Conservation (phyloP, 164 flowering plant genomes). For the Saururus chinensis region DNA sequence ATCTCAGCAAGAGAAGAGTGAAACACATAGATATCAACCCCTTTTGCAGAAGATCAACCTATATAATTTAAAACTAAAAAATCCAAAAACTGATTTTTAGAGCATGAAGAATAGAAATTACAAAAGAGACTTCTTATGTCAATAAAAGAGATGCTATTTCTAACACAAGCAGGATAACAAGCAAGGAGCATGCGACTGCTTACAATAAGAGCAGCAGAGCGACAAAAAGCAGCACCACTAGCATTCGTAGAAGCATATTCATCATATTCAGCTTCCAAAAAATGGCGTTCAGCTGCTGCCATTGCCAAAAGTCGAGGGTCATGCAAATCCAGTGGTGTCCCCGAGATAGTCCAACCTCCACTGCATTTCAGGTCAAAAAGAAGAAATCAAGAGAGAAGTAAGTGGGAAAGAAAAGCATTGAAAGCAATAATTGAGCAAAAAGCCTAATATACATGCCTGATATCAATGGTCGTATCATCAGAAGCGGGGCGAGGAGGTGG, state of each 20-base stretch:
- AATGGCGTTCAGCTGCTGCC: constrained; percentile 87
- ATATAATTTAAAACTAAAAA: too few relatives aligned
- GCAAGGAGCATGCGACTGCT: constrained; percentile 9
- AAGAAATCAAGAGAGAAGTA: constrained; percentile 1
- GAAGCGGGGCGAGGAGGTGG: constrained; percentile 48
- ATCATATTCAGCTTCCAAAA: constrained; percentile 76
- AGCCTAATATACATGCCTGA: constrained; percentile 33
- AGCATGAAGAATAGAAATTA: too few relatives aligned
- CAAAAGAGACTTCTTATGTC: too few relatives aligned
- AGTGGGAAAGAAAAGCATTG: neutral
- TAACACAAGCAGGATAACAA: neutral
- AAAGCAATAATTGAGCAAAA: neutral
- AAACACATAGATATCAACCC: too few relatives aligned
- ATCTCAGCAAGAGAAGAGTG: neutral
- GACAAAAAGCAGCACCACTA: constrained; percentile 90
- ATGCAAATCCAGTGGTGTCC: constrained; percentile 63
- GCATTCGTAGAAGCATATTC: constrained; percentile 77
- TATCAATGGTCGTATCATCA: constrained; percentile 72
- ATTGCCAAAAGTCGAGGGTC: constrained; percentile 90
- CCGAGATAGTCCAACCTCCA: constrained; percentile 84
- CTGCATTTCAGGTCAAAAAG: constrained; percentile 26
- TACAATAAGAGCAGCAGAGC: constrained; percentile 87
- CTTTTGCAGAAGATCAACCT: too few relatives aligned
- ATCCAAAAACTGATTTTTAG: too few relatives aligned
- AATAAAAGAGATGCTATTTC: neutral